These are phyloP conservation scores for Kregervanrija pseudodelftensis DNA, from an alignment of 805 yeast species.

Conservation along the genomic window DNA sequence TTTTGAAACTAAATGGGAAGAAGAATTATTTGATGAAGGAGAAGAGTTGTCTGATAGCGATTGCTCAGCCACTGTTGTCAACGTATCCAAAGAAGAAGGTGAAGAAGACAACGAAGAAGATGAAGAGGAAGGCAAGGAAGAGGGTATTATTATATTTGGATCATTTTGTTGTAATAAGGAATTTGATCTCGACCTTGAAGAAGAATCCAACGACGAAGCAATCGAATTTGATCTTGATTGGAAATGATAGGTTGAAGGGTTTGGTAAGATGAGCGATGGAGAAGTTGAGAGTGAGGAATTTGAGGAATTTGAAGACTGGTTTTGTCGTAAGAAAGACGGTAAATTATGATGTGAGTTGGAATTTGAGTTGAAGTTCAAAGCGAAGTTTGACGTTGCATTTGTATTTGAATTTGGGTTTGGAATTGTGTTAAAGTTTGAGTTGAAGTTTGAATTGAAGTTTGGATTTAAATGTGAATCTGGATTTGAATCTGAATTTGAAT, in stretches of 20 bases:
- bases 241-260: conserved; percentile 10
- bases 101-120: background rate
- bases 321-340: too few species aligned
- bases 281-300: background rate
- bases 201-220: conserved; percentile 11
- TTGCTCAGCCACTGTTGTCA: conserved; percentile 10
- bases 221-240: conserved; percentile 16
- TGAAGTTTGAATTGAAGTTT: too few species aligned
- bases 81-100: conserved; percentile 4
- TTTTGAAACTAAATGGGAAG: conserved; percentile 10
- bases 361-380: too few species aligned
- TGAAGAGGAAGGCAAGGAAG: background rate
- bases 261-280: conserved; percentile 6
- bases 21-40: background rate
- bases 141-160: too few species aligned
- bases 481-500: too few species aligned
- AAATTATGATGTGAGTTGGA: too few species aligned
- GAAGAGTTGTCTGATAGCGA: conserved; percentile 2
- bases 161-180: too few species aligned
- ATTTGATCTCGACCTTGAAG: background rate
- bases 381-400: too few species aligned
- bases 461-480: too few species aligned
- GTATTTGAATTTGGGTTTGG: too few species aligned
- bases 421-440: too few species aligned
- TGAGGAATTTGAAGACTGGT: too few species aligned